These are phyloP conservation scores for Cladosporium phlei DNA, from an alignment of 2,329 filamentous ascomycete species.

Conservation along the genomic window DNA sequence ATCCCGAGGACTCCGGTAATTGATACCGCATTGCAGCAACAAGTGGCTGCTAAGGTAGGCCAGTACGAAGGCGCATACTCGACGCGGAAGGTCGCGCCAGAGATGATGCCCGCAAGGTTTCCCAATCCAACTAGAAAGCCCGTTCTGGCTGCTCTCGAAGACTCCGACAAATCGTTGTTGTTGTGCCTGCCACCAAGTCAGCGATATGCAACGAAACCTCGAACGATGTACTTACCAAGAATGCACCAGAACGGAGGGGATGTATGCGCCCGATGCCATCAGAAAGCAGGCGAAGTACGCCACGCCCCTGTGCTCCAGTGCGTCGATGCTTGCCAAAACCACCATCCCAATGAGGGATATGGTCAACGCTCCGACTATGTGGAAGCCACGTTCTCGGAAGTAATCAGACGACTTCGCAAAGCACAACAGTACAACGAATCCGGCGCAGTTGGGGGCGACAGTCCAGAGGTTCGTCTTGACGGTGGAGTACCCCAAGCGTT, in stretches of 20 bases:
- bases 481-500: conserved; percentile 40
- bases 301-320: conserved; percentile 38
- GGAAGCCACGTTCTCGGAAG: conserved; percentile 43
- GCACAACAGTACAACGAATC: conserved; percentile 42
- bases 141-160: conserved; percentile 45
- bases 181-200: conserved; percentile 35
- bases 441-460: conserved; percentile 46
- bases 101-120: conserved; percentile 47
- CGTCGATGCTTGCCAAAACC: conserved; percentile 42
- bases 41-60: conserved; percentile 44
- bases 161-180: conserved; percentile 51
- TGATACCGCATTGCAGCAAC: conserved; percentile 39
- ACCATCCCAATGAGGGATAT: conserved; percentile 43
- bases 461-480: conserved; percentile 48
- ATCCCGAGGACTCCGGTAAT: conserved; percentile 38
- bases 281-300: conserved; percentile 51
- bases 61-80: conserved; percentile 48
- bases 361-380: conserved; percentile 39
- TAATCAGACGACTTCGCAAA: conserved; percentile 44
- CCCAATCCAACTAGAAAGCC: conserved; percentile 46
- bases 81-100: conserved; percentile 42
- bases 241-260: conserved; percentile 45
- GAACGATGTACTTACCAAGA: conserved; percentile 34
- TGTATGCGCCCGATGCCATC: conserved; percentile 43
- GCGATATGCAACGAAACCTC: neutral